phyloP scores from a whole-genome alignment of 345 rosid species.

The Dimocarpus longan region DNA sequence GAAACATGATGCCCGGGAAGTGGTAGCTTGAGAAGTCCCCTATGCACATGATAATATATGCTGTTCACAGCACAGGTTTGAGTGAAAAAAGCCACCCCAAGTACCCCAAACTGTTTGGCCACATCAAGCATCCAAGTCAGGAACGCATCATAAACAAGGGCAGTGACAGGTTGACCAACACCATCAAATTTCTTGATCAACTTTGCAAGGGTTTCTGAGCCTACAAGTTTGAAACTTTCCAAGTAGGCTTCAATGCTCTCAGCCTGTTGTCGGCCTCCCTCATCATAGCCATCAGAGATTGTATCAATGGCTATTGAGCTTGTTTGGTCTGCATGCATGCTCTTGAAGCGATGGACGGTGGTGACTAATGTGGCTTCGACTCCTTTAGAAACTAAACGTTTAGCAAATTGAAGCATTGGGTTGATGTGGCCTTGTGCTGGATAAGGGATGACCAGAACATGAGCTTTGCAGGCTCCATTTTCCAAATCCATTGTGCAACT shows the following conservation, averaged over 20 bases:
- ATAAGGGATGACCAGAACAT: conserved; percentile 15
- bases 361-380: conserved; percentile 6
- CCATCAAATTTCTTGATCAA: conserved; percentile 18
- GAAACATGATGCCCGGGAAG: conserved; percentile 8
- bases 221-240: conserved; percentile 13
- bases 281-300: conserved; percentile 35
- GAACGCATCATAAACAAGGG: conserved; percentile 30
- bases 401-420: conserved; percentile 28
- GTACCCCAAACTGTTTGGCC: conserved; percentile 31
- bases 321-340: conserved; percentile 10
- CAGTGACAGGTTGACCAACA: conserved; percentile 20
- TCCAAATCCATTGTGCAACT: neutral
- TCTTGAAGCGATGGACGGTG: neutral
- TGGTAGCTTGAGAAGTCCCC: conserved; percentile 29
- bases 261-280: conserved; percentile 18
- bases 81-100: conserved; percentile 32
- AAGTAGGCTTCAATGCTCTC: conserved; percentile 12
- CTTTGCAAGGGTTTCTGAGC: conserved; percentile 14
- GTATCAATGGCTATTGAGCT: conserved; percentile 15
- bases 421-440: conserved; percentile 25
- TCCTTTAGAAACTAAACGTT: conserved; percentile 17
- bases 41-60: conserved; percentile 31
- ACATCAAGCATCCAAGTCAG: conserved; percentile 35
- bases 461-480: conserved; percentile 1
- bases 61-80: conserved; percentile 39